Base-by-base conservation (phyloP, 2,329 filamentous ascomycete genomes). In the Epichloe elymi region DNA sequence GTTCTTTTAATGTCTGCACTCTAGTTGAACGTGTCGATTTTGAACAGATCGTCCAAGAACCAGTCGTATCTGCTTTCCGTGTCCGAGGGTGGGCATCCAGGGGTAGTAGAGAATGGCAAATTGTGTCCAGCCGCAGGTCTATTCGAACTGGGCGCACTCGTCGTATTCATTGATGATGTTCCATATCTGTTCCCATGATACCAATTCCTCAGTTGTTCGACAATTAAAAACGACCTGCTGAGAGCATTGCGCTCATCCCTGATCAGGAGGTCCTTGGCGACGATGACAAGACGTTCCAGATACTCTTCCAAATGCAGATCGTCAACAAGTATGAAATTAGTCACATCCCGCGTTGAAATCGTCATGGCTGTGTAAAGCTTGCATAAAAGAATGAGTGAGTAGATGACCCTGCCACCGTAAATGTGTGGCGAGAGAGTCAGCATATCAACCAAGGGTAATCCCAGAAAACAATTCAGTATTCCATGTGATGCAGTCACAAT, bases 201-300 rank as follows among this genome's bases (percentile, higher is more conserved):
- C 50, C 50, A 51, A 15, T 48, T 43, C 45, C 35, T 43, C 44
- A 51, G 39, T 33, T 48, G 50, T 37, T 51, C 33, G 10, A 51
- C n/a, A 23, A 51, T 39, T 5, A 30, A 19, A 20, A 51, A 51
- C 3, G 50, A 48, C 23, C 45, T 36, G 39, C 45, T 38, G 11
- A 51, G 50, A 1, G 45, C 30, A 17, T 39, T 43, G 11, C 30
- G 15, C 26, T 42, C 23, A 26, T 51, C 50, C 6, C 30, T 35
- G 8, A n/a, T 35, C 10, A 47, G n/a, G 33, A 51, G 50, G 8
- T 48, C 50, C 6, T 36, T 30, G 23, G 45, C 50, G 30, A 51
- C 37, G 35, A 36, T 12, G 14, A n/a, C 30, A 19, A 51, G 26
- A 11, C 44, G 50, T 10, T 51, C 44, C 23, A 51, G 17, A 23